Conservation (phyloP, 1,284 basidiomycete genomes). For the Cystobasidium pallidum region DNA sequence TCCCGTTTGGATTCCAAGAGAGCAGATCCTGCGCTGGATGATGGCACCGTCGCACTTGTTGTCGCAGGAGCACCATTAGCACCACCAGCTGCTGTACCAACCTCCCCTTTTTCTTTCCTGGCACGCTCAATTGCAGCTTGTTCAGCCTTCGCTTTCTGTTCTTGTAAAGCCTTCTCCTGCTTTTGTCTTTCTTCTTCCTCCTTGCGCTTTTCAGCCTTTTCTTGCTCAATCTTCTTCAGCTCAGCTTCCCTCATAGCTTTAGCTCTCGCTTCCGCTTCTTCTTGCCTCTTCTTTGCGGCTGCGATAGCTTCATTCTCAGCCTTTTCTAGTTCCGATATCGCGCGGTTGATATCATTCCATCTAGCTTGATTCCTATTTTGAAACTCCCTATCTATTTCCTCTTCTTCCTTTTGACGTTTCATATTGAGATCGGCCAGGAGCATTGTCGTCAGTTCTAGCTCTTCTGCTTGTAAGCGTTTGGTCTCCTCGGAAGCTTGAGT, state of each 20-base stretch:
- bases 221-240: constrained; percentile 49
- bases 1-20: constrained; percentile 29
- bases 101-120: constrained; percentile 46
- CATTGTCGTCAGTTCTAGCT: constrained; percentile 46
- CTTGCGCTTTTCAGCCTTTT: constrained; percentile 28
- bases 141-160: constrained; percentile 22
- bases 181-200: constrained; percentile 52
- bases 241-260: constrained; percentile 32
- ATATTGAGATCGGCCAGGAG: constrained; percentile 45
- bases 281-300: constrained; percentile 41
- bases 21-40: constrained; percentile 4
- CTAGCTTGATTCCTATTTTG: constrained; percentile 44
- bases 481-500: constrained; percentile 26
- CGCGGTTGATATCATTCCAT: constrained; percentile 39
- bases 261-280: constrained; percentile 45
- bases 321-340: constrained; percentile 49
- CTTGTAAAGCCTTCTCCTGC: constrained; percentile 28
- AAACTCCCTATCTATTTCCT: constrained; percentile 50
- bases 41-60: not conserved
- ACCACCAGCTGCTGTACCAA: constrained; percentile 6
- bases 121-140: constrained; percentile 29
- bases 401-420: constrained; percentile 44
- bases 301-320: constrained; percentile 19
- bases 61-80: not conserved
- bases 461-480: not conserved